Evolutionary conservation across 2,329 filamentous ascomycete genomes (phyloP).

Genomic region (Verticillium zaregamsianum): DNA sequence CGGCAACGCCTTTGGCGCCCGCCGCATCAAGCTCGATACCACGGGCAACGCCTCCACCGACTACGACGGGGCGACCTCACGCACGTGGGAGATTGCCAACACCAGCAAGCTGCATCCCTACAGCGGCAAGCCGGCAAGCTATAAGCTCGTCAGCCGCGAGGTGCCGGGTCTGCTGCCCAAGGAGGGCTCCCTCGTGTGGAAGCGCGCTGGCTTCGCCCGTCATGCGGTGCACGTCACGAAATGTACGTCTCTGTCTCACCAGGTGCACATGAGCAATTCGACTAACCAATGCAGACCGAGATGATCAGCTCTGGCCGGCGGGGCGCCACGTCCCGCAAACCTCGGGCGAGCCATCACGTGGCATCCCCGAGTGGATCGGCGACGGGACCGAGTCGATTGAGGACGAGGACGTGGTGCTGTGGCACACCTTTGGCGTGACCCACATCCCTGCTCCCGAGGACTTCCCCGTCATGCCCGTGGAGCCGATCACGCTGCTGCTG

Average conservation of each 20-base stretch:
- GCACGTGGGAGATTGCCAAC: slow-evolving; percentile 91
- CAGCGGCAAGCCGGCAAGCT: slow-evolving; percentile 78
- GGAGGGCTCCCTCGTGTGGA: slow-evolving; percentile 79
- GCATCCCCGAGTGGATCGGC: slow-evolving; percentile 73
- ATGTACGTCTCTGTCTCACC: slow-evolving; percentile 53
- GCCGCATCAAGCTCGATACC: slow-evolving; percentile 75
- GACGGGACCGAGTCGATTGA: slow-evolving; percentile 64
- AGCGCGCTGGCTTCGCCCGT: slow-evolving; percentile 80
- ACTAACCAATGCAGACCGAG: slow-evolving; percentile 52
- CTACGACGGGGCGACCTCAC: slow-evolving; percentile 73
- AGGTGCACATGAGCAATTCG: too few species aligned
- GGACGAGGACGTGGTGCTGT: slow-evolving; percentile 85
- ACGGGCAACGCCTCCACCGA: slow-evolving; percentile 67
- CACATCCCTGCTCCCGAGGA: slow-evolving; percentile 89
- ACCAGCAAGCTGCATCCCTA: slow-evolving; percentile 79
- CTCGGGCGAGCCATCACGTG: slow-evolving; percentile 69
- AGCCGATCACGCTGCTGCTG: slow-evolving; percentile 77
- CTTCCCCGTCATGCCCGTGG: slow-evolving; percentile 86
- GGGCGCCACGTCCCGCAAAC: slow-evolving; percentile 87
- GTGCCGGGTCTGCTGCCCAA: slow-evolving; percentile 76
- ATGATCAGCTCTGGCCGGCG: slow-evolving; percentile 79
- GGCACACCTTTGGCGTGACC: slow-evolving; percentile 90
- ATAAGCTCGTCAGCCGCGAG: slow-evolving; percentile 87
- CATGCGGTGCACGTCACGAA: slow-evolving; percentile 87
- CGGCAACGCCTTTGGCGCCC: slow-evolving; percentile 85